phyloP scores from a whole-genome alignment of 345 rosid species.

The Moricandia arvensis region DNA sequence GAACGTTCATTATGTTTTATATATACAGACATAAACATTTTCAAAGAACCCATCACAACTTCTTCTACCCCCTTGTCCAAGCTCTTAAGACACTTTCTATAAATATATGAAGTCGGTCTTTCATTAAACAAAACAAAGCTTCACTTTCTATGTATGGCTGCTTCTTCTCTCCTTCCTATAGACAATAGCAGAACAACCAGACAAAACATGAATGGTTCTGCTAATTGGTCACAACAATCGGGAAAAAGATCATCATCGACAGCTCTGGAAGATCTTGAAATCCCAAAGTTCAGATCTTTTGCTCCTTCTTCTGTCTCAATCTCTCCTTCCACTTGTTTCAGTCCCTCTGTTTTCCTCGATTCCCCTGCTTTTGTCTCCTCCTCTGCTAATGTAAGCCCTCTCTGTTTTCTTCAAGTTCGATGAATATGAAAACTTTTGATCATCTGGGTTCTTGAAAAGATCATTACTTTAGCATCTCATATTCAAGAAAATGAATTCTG shows the following conservation, averaged over 20 bases:
- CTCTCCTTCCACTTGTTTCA: conserved; percentile 73
- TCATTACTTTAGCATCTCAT: conserved; percentile 12
- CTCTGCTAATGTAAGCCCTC: conserved; percentile 52
- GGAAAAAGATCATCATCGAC: conserved; percentile 12
- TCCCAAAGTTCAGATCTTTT: conserved; percentile 63
- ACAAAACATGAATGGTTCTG: conserved; percentile 37
- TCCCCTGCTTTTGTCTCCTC: conserved; percentile 72
- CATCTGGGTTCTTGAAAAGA: neutral
- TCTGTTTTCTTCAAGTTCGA: neutral
- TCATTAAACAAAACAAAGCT: conserved; percentile 10
- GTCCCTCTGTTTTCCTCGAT: conserved; percentile 61
- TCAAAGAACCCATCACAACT: conserved; percentile 10
- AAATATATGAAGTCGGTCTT: conserved; percentile 32
- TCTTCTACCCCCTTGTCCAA: conserved; percentile 6
- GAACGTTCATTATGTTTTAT: conserved; percentile 28
- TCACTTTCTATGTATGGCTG: conserved; percentile 37
- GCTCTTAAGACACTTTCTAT: conserved; percentile 38
- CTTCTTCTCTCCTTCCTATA: conserved; percentile 45
- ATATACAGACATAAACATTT: conserved; percentile 28
- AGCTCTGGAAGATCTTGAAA: conserved; percentile 41
- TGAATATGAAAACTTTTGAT: neutral
- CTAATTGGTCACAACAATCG: conserved; percentile 27
- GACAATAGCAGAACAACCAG: conserved; percentile 40
- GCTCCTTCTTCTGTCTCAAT: conserved; percentile 62
- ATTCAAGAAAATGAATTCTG: conserved; percentile 5